Evolutionary conservation across 345 rosid genomes (phyloP).

Genomic region (Erodium maritimum): DNA sequence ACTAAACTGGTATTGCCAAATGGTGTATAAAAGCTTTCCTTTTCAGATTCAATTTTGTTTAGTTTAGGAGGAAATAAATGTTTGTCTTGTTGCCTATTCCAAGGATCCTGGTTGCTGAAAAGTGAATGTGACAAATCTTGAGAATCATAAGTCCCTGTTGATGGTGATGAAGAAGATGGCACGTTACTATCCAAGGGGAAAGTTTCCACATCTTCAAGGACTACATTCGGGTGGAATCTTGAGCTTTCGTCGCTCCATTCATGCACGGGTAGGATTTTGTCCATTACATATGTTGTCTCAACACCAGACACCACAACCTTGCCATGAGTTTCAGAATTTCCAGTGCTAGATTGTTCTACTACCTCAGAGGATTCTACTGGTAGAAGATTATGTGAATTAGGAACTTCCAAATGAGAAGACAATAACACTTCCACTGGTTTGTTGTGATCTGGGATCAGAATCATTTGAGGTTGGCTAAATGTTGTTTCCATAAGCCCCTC

Average conservation of each 20-base stretch:
- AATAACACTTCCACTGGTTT: conserved; percentile 15
- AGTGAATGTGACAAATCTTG: conserved; percentile 46
- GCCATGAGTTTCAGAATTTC: conserved; percentile 26
- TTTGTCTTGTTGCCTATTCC: conserved; percentile 37
- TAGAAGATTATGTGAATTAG: conserved; percentile 16
- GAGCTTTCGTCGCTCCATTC: conserved; percentile 23
- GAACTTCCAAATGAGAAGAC: conserved; percentile 14
- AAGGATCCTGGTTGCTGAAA: conserved; percentile 62
- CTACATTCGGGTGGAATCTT: conserved; percentile 19
- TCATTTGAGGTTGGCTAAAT: conserved; percentile 17
- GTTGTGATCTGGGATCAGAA: conserved; percentile 19
- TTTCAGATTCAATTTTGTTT: conserved; percentile 27
- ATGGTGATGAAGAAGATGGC: conserved; percentile 11
- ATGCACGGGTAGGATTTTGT: conserved; percentile 18
- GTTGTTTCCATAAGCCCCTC: conserved; percentile 24
- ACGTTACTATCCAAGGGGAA: conserved; percentile 9
- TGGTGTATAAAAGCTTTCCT: conserved; percentile 27
- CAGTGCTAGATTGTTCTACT: conserved; percentile 19
- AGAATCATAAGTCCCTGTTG: conserved; percentile 18
- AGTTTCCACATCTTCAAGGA: conserved; percentile 18
- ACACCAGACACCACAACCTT: conserved; percentile 18
- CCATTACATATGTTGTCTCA: conserved; percentile 18
- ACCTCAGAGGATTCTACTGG: conserved; percentile 21
- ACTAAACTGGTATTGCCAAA: conserved; percentile 21
- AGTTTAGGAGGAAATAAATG: conserved; percentile 54